Percentiles rank a stretch among this genome's conserved stretches.
These are phyloP conservation scores for Shiraia bambusicola DNA, from an alignment of 2,329 filamentous ascomycete genomes.

Conservation along the genomic window DNA sequence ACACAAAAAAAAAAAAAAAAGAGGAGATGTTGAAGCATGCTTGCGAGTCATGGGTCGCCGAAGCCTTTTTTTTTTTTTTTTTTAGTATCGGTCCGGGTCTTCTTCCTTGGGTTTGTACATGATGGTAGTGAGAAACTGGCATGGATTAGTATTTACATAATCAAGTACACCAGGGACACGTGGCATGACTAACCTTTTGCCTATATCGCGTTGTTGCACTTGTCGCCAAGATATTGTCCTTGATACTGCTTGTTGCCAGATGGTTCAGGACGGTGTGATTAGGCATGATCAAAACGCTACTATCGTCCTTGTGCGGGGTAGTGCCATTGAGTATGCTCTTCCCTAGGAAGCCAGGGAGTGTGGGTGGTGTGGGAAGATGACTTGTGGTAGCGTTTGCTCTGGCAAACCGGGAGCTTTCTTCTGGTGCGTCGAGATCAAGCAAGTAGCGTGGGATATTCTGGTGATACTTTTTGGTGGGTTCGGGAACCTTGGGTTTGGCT, in stretches of 20 bases:
- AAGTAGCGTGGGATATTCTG: constrained; percentile 80
- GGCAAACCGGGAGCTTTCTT: constrained; percentile 73
- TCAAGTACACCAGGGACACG: background rate
- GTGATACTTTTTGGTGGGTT: constrained; percentile 61
- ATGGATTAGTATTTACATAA: constrained; percentile 9
- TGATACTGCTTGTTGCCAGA: constrained; percentile 95
- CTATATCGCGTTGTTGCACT: constrained; percentile 97
- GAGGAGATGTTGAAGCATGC: background rate
- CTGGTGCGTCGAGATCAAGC: constrained; percentile 79
- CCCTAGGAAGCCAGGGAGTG: constrained; percentile 83
- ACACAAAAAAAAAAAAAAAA: background rate
- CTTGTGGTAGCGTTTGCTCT: constrained; percentile 73
- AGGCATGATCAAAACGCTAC: constrained; percentile 92
- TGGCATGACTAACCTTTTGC: constrained; percentile 68
- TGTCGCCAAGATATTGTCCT: constrained; percentile 90
- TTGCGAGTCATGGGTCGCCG: background rate
- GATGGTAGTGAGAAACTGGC: constrained; percentile 92
- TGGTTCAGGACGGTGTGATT: constrained; percentile 98
- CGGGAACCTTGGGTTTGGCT: constrained; percentile 28
- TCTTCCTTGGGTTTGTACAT: constrained; percentile 85
- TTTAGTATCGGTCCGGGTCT: constrained; percentile 2
- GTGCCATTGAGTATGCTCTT: constrained; percentile 93
- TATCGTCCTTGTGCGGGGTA: constrained; percentile 94
- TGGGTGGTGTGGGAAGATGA: constrained; percentile 79
- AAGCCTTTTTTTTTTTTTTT: too few relatives aligned